These are phyloP conservation scores for Fusarium sp. DNA, from an alignment of 2,329 filamentous ascomycete genomes.

Conservation along the genomic window DNA sequence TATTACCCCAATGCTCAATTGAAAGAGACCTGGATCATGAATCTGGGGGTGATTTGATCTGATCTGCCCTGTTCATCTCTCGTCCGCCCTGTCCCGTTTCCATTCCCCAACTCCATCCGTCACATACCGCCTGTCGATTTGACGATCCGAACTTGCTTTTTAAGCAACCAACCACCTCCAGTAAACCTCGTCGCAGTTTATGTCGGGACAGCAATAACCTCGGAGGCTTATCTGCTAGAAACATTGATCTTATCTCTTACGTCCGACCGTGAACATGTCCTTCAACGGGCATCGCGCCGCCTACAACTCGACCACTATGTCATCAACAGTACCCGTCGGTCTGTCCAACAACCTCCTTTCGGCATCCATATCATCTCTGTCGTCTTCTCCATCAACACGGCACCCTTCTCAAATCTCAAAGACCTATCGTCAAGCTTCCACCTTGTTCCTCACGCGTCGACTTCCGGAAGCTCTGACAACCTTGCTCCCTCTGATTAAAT, in stretches of 20 bases:
- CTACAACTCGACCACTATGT: constrained; percentile 60
- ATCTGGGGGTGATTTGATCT: constrained; percentile 41
- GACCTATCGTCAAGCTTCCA: constrained; percentile 92
- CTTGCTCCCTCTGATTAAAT: constrained; percentile 83
- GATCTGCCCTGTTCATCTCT: constrained; percentile 29
- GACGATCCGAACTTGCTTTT: constrained; percentile 8
- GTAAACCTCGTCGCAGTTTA: constrained; percentile 32
- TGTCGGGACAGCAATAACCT: constrained; percentile 25
- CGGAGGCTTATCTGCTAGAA: constrained; percentile 8
- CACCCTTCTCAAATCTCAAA: constrained; percentile 84
- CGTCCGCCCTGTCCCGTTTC: constrained; percentile 14
- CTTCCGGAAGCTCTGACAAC: constrained; percentile 90
- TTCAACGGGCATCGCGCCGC: constrained; percentile 60
- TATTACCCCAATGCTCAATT: constrained; percentile 29
- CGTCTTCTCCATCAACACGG: constrained; percentile 71
- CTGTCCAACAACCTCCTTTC: constrained; percentile 68
- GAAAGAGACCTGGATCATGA: constrained; percentile 29
- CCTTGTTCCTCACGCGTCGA: constrained; percentile 93
- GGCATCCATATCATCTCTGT: constrained; percentile 77
- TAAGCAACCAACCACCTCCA: constrained; percentile 4
- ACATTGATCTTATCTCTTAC: constrained; percentile 14
- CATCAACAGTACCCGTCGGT: constrained; percentile 53
- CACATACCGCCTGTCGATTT: constrained; percentile 29
- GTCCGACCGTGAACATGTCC: constrained; percentile 55
- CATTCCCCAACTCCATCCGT: constrained; percentile 9